Conservation (phyloP, 1,284 basidiomycete species). For the Marasmius sp. region DNA sequence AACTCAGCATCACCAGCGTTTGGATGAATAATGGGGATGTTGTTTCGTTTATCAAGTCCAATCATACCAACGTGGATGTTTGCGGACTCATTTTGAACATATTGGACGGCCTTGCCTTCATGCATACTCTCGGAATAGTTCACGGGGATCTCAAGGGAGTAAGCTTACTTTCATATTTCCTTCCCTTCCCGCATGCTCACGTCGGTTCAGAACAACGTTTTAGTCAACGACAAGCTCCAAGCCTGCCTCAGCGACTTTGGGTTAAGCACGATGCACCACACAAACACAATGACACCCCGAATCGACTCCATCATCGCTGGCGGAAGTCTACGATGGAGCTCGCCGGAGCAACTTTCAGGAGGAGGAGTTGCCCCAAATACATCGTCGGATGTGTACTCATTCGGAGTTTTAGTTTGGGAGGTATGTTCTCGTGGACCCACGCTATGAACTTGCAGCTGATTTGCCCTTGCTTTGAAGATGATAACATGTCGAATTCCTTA, state of each 20-base stretch:
- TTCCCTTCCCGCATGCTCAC: too few species aligned
- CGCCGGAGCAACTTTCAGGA: neutral
- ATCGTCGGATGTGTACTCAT: neutral
- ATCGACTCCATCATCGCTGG: neutral
- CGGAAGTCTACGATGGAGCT: neutral
- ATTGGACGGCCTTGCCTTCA: neutral
- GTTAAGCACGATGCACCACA: slow-evolving; percentile 1
- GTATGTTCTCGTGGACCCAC: neutral
- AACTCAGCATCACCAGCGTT: neutral
- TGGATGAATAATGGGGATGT: slow-evolving; percentile 1
- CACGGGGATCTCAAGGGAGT: neutral
- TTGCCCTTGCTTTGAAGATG: neutral
- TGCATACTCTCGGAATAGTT: neutral
- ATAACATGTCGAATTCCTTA: slow-evolving; percentile 1
- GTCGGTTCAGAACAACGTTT: neutral
- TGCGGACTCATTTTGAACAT: neutral
- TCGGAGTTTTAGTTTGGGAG: neutral
- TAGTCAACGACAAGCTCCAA: neutral
- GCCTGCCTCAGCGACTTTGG: slow-evolving; percentile 3
- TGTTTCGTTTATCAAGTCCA: neutral
- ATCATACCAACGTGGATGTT: neutral
- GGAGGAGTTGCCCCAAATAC: neutral
- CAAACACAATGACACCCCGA: slow-evolving; percentile 1
- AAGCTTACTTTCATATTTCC: neutral
- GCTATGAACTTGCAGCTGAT: neutral